Evolutionary conservation across 176 grass and related monocot species (phyloP).

Genomic region (Olyra latifolia): DNA sequence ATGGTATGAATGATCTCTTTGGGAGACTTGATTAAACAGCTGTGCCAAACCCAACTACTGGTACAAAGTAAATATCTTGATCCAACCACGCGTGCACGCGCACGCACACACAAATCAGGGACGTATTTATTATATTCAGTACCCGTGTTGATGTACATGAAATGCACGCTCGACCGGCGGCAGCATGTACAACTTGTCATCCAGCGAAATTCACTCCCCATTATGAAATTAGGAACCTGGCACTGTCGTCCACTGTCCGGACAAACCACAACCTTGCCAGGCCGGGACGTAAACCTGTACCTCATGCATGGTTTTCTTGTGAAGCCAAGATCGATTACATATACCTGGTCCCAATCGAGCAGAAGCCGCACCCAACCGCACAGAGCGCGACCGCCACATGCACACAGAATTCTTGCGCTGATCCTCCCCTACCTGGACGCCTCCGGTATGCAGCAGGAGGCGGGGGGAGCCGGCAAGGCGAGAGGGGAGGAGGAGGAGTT

Average conservation of each 20-base stretch:
- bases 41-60: not conserved
- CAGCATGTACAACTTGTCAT: not conserved
- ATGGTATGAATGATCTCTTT: too few species aligned
- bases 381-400: not conserved
- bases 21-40: too few species aligned
- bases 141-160: not conserved
- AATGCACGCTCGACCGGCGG: not conserved
- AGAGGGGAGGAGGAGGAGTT: not conserved
- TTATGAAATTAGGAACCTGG: slow-evolving; percentile 16
- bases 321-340: not conserved
- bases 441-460: not conserved
- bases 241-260: not conserved
- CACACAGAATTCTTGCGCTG: not conserved
- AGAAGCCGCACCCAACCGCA: not conserved
- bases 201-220: not conserved
- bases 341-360: not conserved
- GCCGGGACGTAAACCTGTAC: too few species aligned
- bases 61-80: not conserved
- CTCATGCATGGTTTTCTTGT: not conserved
- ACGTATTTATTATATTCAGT: not conserved
- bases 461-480: not conserved
- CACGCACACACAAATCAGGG: too few species aligned
- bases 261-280: not conserved
- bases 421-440: not conserved
- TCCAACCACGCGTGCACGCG: too few species aligned